phyloP scores from a whole-genome alignment of 371 early-diverging fungal species.

The Dichotomocladium elegans region DNA sequence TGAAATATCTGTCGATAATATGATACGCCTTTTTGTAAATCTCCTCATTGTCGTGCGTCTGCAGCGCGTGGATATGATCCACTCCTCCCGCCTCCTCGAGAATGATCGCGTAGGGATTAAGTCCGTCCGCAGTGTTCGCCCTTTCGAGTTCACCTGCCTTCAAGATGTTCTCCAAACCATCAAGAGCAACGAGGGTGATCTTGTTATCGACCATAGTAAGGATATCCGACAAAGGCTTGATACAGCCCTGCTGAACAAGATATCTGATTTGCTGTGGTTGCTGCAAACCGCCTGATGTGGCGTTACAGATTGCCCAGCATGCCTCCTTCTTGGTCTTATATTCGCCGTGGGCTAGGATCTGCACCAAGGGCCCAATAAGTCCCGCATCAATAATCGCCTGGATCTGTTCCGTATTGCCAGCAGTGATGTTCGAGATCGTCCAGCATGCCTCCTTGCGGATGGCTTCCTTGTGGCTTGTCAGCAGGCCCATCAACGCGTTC shows the following conservation, averaged over 20 bases:
- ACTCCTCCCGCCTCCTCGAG: conserved; percentile 93
- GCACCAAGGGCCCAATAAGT: conserved; percentile 87
- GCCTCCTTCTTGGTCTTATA: conserved; percentile 57
- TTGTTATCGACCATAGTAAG: conserved; percentile 72
- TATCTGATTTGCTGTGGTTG: conserved; percentile 75
- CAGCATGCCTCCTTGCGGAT: conserved; percentile 99
- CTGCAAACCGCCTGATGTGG: conserved; percentile 78
- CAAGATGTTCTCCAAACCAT: conserved; percentile 88
- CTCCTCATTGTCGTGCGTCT: conserved; percentile 87
- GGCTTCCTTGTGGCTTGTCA: conserved; percentile 85
- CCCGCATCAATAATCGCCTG: conserved; percentile 92
- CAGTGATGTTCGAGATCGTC: conserved; percentile 99
- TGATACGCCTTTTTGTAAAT: conserved; percentile 93
- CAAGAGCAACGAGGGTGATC: conserved; percentile 83
- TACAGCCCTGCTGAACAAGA: conserved; percentile 74
- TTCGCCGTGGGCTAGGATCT: conserved; percentile 72
- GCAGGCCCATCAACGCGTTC: conserved; percentile 68
- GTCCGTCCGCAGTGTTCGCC: conserved; percentile 43
- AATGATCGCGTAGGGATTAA: conserved; percentile 79
- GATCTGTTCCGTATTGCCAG: conserved; percentile 94
- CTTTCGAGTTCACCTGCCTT: conserved; percentile 43
- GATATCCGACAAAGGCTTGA: conserved; percentile 85
- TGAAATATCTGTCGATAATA: conserved; percentile 93
- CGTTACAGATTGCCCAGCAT: conserved; percentile 96
- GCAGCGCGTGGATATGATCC: conserved; percentile 87